Evolutionary conservation across 306 rosid species (phyloP).

Genomic region (Hippophae gyantsensis): DNA sequence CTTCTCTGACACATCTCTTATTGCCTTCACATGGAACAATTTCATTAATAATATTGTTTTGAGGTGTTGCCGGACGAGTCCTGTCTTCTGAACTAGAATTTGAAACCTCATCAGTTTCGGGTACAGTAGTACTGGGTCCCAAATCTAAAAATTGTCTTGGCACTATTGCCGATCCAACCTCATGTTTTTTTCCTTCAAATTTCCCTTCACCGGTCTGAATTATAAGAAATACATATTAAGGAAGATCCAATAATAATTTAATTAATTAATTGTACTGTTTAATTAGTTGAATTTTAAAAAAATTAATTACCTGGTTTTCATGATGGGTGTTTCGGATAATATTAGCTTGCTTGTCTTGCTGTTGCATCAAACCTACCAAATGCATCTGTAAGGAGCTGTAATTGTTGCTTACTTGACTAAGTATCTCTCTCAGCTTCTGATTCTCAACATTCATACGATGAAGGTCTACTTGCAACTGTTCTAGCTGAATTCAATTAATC

Average conservation of each 20-base stretch:
- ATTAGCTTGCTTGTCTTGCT: conserved; percentile 26
- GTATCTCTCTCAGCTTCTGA: conserved; percentile 69
- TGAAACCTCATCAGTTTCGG: conserved; percentile 36
- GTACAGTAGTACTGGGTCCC: conserved; percentile 39
- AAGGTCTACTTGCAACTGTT: conserved; percentile 60
- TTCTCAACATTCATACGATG: conserved; percentile 71
- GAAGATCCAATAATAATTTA: neutral
- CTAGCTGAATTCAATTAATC: conserved; percentile 32
- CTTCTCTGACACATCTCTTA: conserved; percentile 50
- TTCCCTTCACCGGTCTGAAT: conserved; percentile 37
- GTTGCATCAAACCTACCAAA: conserved; percentile 50
- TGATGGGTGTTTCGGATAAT: conserved; percentile 10
- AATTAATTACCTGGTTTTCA: conserved; percentile 7
- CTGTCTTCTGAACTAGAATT: conserved; percentile 71
- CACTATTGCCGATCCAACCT: conserved; percentile 25
- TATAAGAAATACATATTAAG: neutral
- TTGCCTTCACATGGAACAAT: conserved; percentile 13
- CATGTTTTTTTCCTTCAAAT: conserved; percentile 28
- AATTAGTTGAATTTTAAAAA: neutral
- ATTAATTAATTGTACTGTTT: neutral
- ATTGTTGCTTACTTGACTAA: conserved; percentile 56
- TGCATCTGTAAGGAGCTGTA: conserved; percentile 76
- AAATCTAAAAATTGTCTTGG: conserved; percentile 60
- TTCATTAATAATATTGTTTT: conserved; percentile 20
- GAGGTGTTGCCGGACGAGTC: conserved; percentile 60